Conservation (phyloP, 1,139 yeast species). For the Pneumocystis jirovecii region DNA sequence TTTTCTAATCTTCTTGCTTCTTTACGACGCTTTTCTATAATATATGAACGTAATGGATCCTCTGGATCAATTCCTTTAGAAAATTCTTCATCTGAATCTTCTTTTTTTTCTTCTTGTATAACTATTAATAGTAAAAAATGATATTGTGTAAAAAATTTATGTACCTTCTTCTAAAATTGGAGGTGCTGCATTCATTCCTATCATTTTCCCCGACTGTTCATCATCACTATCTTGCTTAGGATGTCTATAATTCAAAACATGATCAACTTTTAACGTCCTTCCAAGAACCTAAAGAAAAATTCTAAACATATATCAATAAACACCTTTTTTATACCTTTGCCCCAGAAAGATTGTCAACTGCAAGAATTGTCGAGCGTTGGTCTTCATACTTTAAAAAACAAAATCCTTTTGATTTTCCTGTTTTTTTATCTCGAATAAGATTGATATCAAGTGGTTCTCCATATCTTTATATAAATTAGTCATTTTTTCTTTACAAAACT, state of each 20-base stretch:
- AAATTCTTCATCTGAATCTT: conserved; percentile 1
- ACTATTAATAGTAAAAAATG: conserved; percentile 7
- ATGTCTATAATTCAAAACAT: conserved; percentile 44
- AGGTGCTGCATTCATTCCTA: conserved; percentile 11
- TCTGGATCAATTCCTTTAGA: conserved; percentile 12
- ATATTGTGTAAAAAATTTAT: background rate
- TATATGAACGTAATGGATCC: conserved; percentile 16
- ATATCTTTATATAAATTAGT: background rate
- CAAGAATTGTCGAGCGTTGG: conserved; percentile 64
- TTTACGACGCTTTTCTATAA: conserved; percentile 10
- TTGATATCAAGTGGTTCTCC: conserved; percentile 75
- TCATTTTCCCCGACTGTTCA: conserved; percentile 12
- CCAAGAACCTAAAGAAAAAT: conserved; percentile 48
- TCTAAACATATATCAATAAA: conserved; percentile 26
- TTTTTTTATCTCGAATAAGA: conserved; percentile 50
- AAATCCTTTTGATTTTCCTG: conserved; percentile 62
- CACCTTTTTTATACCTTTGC: background rate
- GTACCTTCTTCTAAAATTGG: background rate
- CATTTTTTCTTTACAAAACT: too few relatives aligned
- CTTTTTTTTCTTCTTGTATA: conserved; percentile 3
- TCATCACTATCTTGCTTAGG: conserved; percentile 13
- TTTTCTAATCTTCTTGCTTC: background rate
- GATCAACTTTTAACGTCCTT: conserved; percentile 54
- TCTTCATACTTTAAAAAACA: conserved; percentile 75
- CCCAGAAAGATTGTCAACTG: conserved; percentile 51